These are phyloP conservation scores for Exserohilum turcica DNA, from an alignment of 2,329 filamentous ascomycete genomes.

Conservation along the genomic window DNA sequence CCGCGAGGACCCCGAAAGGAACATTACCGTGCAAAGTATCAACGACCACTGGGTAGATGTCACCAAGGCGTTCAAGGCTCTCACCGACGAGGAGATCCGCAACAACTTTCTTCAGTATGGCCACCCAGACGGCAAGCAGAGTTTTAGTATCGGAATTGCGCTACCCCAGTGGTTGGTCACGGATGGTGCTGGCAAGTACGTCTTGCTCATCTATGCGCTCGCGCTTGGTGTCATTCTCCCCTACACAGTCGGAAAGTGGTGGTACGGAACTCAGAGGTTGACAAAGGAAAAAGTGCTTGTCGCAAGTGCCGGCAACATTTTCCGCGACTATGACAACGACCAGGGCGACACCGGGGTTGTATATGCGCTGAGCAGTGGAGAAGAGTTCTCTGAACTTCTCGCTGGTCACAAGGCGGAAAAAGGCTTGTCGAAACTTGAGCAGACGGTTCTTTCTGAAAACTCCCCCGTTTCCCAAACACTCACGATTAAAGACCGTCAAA, in stretches of 20 bases:
- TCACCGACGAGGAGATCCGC: constrained; percentile 95
- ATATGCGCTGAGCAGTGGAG: constrained; percentile 78
- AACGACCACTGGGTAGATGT: constrained; percentile 92
- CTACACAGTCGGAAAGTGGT: constrained; percentile 95
- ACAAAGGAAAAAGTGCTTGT: constrained; percentile 94
- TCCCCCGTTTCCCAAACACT: constrained; percentile 63
- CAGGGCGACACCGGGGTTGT: constrained; percentile 82
- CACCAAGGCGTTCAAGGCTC: constrained; percentile 95
- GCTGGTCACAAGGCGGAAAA: constrained; percentile 79
- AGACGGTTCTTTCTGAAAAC: constrained; percentile 71
- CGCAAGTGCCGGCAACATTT: constrained; percentile 91
- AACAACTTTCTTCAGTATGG: constrained; percentile 97
- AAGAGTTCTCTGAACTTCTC: constrained; percentile 80
- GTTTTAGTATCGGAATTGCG: constrained; percentile 96
- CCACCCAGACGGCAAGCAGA: constrained; percentile 97
- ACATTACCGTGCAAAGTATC: constrained; percentile 82
- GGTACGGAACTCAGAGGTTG: constrained; percentile 92
- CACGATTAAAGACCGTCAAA: constrained; percentile 73
- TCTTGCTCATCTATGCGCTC: constrained; percentile 85
- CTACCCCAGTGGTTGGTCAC: constrained; percentile 90
- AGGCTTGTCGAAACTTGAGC: constrained; percentile 82
- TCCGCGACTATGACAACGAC: constrained; percentile 87
- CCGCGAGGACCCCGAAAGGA: constrained; percentile 79
- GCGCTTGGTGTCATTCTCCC: constrained; percentile 89
- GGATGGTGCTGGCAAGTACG: constrained; percentile 93